A percentile compares a stretch with the other conserved stretches of the same genome.
These are phyloP conservation scores for Podila verticillata DNA, from an alignment of 192 early-diverging fungal species.

Conservation along the genomic window DNA sequence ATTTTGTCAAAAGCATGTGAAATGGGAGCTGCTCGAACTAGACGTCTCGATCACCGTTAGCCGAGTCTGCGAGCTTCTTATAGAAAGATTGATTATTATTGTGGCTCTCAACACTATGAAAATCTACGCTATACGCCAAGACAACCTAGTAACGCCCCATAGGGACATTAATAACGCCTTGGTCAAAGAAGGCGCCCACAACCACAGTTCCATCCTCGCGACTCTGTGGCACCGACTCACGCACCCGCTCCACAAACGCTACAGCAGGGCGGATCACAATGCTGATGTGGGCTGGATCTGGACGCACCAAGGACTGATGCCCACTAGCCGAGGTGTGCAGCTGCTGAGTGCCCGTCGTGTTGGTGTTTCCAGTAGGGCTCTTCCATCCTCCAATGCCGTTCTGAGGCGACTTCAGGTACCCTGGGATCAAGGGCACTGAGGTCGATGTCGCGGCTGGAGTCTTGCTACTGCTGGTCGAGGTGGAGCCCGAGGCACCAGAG, in stretches of 20 bases:
- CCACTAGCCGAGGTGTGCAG: slow-evolving; percentile 46
- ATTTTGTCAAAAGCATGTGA: no score
- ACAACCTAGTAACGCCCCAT: slow-evolving; percentile 46
- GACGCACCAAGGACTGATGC: slow-evolving; percentile 34
- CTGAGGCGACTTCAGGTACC: slow-evolving; percentile 35
- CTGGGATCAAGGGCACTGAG: slow-evolving; percentile 44
- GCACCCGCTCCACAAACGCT: slow-evolving; percentile 42
- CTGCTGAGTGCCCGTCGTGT: slow-evolving; percentile 11
- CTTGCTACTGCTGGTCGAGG: slow-evolving; percentile 2
- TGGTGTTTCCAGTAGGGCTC: slow-evolving; percentile 6
- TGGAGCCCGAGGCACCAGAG: background rate
- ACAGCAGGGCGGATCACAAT: slow-evolving; percentile 47
- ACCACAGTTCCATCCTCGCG: slow-evolving; percentile 48
- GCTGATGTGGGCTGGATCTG: slow-evolving; percentile 47
- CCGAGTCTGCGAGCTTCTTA: no score
- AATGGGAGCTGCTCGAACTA: no score
- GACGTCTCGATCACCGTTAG: no score
- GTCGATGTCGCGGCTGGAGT: slow-evolving; percentile 27
- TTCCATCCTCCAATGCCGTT: slow-evolving; percentile 32
- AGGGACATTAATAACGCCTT: slow-evolving; percentile 48
- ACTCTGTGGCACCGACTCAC: slow-evolving; percentile 40
- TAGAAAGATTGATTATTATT: no score
- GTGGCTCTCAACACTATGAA: no score
- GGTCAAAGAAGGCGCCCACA: slow-evolving; percentile 51
- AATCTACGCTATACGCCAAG: no score